Percentiles rank a stretch among this genome's conserved stretches.
phyloP scores from a whole-genome alignment of 2,329 filamentous ascomycete species.

The Orbilia oligospora region DNA sequence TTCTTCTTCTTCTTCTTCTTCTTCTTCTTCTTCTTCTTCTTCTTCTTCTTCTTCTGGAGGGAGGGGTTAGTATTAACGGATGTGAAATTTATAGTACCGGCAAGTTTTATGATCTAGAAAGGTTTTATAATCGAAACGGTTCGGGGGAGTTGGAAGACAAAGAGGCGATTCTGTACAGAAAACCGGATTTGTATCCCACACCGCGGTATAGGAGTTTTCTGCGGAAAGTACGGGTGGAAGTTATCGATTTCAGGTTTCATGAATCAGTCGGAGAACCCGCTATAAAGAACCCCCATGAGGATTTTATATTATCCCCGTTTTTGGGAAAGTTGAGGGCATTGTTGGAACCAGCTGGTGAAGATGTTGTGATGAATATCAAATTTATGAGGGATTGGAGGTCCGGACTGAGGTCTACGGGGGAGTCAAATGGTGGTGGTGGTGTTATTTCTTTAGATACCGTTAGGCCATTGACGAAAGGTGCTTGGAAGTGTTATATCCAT shows the following conservation, averaged over 20 bases:
- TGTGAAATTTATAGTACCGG: neutral
- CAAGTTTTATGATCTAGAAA: slow-evolving; percentile 1
- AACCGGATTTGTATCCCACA: slow-evolving; percentile 1
- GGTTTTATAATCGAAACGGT: neutral
- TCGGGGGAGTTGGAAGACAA: neutral
- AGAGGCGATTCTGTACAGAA: neutral
- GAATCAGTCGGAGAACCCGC: neutral
- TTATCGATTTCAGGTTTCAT: slow-evolving; percentile 1
- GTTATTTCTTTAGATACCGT: neutral
- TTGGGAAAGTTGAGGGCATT: neutral
- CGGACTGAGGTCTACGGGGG: neutral
- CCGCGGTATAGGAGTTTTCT: slow-evolving; percentile 5
- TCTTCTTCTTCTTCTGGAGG: neutral
- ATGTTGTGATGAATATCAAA: neutral
- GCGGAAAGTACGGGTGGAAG: neutral
- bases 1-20: neutral
- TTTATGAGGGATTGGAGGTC: neutral
- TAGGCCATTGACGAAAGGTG: neutral
- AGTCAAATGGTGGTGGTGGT: neutral
- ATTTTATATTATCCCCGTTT: neutral
- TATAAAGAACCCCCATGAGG: too few species aligned
- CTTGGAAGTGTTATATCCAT: neutral
- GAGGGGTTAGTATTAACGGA: neutral
- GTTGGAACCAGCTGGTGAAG: neutral
- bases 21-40: neutral